Percentiles rank a stretch among this genome's conserved stretches.
Evolutionary conservation across 2,329 filamentous ascomycete species (phyloP).

Genomic region (Clathrospora elynae): DNA sequence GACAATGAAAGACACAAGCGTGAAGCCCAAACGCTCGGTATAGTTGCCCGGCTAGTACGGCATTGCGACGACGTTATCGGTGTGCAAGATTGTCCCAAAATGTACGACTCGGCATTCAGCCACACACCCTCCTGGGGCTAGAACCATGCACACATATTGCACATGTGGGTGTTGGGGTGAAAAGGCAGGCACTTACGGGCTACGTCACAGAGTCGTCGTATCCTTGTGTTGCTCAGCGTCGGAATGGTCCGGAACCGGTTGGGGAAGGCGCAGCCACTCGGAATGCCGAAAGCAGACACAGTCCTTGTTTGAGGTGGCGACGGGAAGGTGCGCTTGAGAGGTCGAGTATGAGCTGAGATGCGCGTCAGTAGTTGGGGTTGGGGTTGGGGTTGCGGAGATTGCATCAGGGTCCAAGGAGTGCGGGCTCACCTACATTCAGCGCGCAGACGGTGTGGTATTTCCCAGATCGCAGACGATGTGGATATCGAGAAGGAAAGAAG

Average conservation of each 20-base stretch:
- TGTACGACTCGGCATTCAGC: slow-evolving; percentile 5
- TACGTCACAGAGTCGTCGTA: slow-evolving; percentile 19
- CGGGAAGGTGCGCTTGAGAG: no score
- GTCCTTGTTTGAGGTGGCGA: background rate
- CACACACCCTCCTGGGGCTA: slow-evolving; percentile 8
- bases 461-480: no score
- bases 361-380: no score
- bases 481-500: no score
- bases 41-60: slow-evolving; percentile 21
- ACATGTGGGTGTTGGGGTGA: slow-evolving; percentile 5
- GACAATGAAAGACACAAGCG: slow-evolving; percentile 17
- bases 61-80: slow-evolving; percentile 10
- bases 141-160: slow-evolving; percentile 12
- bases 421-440: no score
- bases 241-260: slow-evolving; percentile 20
- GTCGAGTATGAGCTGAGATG: no score
- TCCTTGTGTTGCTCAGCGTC: slow-evolving; percentile 8
- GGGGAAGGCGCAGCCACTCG: slow-evolving; percentile 8
- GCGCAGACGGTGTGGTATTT: no score
- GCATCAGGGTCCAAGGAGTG: no score
- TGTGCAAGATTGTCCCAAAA: slow-evolving; percentile 12
- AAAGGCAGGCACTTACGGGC: slow-evolving; percentile 12
- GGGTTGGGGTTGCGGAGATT: no score
- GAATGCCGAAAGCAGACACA: slow-evolving; percentile 15
- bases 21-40: slow-evolving; percentile 23